Base-by-base conservation (phyloP, 495 filamentous ascomycete species). In the Penicillium macrosclerotiorum region DNA sequence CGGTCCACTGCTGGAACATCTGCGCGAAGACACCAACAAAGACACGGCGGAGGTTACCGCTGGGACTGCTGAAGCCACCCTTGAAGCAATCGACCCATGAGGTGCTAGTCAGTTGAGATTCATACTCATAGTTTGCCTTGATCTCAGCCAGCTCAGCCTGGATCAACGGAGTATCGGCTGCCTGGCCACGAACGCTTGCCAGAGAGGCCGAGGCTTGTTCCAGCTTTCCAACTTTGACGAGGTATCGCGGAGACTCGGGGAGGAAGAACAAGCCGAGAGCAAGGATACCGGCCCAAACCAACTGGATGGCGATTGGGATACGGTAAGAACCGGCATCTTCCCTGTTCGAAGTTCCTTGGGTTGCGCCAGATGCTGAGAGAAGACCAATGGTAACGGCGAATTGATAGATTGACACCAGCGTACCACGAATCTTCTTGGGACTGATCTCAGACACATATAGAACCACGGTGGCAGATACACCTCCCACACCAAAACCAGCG, bases 161-260 rank as follows among this genome's bases (percentile, higher is more conserved):
- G 58, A 88, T 75, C 38, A 74, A 80, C 5, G 77, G 76, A 18
- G 80, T 20, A n/a, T n/a, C n/a, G n/a, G n/a, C n/a, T n/a, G 69
- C 54, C 49, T 73, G 64, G 31, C 54, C 67, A 27, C 69, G 68
- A 22, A 74, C 53, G 12, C 54, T 53, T 13, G 55, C 59, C 2
- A 74, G 55, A 12, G 63, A 53, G 7, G 57, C 16, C 6, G 63
- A 49, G 9, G 63, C 63, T 20, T 57, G 12, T 54, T 44, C 51
- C 69, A 65, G 33, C 73, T 69, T 50, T 74, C 74, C 57, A n/a
- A n/a, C n/a, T n/a, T 74, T 74, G 46, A 82, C 75, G 43, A 59
- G 78, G 57, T 70, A 83, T 62, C 80, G 75, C 43, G 80, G 80
- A 3, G 79, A 81, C 58, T 94, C 89, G 1, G 89, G 89, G 7